phyloP scores from a whole-genome alignment of 805 yeast species.

The Blastobotrys muscicola region DNA sequence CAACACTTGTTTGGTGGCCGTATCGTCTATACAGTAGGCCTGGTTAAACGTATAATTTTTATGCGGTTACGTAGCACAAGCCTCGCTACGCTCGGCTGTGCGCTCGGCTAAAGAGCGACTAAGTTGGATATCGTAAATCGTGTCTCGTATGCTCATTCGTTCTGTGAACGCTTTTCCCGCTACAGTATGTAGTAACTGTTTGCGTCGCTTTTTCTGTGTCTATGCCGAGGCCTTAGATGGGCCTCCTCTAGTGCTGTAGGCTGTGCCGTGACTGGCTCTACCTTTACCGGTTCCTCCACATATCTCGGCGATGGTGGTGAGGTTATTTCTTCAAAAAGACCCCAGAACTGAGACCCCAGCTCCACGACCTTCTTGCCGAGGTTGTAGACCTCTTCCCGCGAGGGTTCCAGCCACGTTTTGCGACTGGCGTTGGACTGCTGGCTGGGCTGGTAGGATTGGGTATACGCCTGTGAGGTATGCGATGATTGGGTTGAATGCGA shows the following conservation, averaged over 20 bases:
- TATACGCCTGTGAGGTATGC: not conserved
- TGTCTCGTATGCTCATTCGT: not conserved
- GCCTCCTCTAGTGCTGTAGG: slow-evolving; percentile 2
- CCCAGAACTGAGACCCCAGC: slow-evolving; percentile 28
- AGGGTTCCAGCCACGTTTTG: slow-evolving; percentile 6
- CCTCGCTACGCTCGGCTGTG: not conserved
- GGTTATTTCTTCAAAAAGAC: slow-evolving; percentile 26
- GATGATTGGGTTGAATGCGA: not conserved
- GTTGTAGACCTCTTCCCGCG: slow-evolving; percentile 20
- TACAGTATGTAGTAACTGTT: slow-evolving; percentile 11
- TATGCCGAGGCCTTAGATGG: not conserved
- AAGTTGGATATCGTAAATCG: not conserved
- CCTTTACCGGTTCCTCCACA: not conserved
- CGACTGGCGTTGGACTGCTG: slow-evolving; percentile 4
- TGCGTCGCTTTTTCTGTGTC: not conserved
- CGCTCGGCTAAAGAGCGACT: not conserved
- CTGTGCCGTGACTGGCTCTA: slow-evolving; percentile 1
- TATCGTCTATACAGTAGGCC: too few species aligned
- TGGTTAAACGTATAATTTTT: too few species aligned
- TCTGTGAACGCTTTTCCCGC: not conserved
- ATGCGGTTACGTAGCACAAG: too few species aligned
- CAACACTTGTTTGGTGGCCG: too few species aligned
- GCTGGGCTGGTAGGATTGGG: slow-evolving; percentile 1
- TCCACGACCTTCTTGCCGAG: slow-evolving; percentile 27
- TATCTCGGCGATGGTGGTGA: not conserved